Evolutionary conservation across 177 flowering plant genomes (phyloP).

Genomic region (Telopea speciosissima): DNA sequence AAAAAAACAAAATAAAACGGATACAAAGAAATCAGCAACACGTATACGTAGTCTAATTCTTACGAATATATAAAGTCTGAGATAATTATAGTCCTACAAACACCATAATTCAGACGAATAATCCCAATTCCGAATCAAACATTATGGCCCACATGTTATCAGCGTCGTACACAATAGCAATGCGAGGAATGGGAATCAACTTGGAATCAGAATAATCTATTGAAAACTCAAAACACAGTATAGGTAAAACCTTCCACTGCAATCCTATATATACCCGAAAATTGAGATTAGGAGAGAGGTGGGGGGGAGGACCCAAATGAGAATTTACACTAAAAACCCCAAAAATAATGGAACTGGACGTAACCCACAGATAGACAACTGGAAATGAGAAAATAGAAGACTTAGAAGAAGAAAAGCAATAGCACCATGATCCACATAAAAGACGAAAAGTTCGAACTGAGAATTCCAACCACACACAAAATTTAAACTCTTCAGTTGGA

Average conservation of each 20-base stretch:
- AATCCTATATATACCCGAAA: not conserved
- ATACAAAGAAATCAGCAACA: too few relatives aligned
- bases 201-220: not conserved
- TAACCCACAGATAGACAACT: too few relatives aligned
- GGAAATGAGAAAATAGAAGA: not conserved
- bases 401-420: not conserved
- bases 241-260: not conserved
- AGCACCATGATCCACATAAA: too few relatives aligned
- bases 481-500: not conserved
- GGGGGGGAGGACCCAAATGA: not conserved
- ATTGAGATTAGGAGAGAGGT: not conserved
- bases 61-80: too few relatives aligned
- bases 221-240: not conserved
- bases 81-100: too few relatives aligned
- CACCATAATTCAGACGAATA: not conserved
- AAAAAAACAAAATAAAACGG: too few relatives aligned
- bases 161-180: not conserved
- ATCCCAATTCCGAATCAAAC: not conserved
- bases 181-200: not conserved
- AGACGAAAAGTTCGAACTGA: not conserved
- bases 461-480: not conserved
- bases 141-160: not conserved
- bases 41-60: not conserved
- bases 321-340: too few relatives aligned
- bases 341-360: too few relatives aligned